Base-by-base conservation (phyloP, 2,329 filamentous ascomycete species). In the Arthrobotrys megalospora region DNA sequence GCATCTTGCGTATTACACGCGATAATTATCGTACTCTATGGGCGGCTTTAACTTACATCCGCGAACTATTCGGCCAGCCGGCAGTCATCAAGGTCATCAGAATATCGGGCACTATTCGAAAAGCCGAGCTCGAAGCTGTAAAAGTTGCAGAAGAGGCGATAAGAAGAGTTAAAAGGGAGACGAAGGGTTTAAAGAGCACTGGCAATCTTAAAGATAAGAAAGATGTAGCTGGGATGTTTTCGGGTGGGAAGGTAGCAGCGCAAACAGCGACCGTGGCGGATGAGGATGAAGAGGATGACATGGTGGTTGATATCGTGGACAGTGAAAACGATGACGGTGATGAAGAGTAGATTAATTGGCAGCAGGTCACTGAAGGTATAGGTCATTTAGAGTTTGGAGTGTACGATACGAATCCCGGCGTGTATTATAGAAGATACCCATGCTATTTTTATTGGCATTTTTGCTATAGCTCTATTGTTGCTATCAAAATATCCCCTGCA, bases 81-180 rank as follows among this genome's bases (percentile, higher is more conserved):
- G 97, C 94, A 82, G 91, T 95, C 0, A 92, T 97, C 80, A 90
- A 91, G 53, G 94, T 99, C 12, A 89, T 97, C 6, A 89, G 93
- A 79, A 93, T 97, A 12, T 96, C 93, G 80, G 96, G 95, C 14
- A 99, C 96, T 2, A 97, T 99, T 82, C 91, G 91, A 81, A 97
- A 97, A 84, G 91, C 90, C 1, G 94, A 98, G 84, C 91, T 97
- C 83, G 94, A 97, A 84, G 93, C 94, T 41, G 92, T 98, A 21
- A 79, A 80, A 53, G 76, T 81, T 6, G 81, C 80, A 7, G 80
- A 79, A 62, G 50, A 77, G 14, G 67, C 75, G 1, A 78, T 78
- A 38, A 52, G 75, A 10, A 48, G 55, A 34, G 75, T 78, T 4
- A 72, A 68, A 28, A 55, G 16, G 14, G 75, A 78, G 12, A 36